Evolutionary conservation across 2,329 filamentous ascomycete species (phyloP).

Genomic region (Colletotrichum shisoi): DNA sequence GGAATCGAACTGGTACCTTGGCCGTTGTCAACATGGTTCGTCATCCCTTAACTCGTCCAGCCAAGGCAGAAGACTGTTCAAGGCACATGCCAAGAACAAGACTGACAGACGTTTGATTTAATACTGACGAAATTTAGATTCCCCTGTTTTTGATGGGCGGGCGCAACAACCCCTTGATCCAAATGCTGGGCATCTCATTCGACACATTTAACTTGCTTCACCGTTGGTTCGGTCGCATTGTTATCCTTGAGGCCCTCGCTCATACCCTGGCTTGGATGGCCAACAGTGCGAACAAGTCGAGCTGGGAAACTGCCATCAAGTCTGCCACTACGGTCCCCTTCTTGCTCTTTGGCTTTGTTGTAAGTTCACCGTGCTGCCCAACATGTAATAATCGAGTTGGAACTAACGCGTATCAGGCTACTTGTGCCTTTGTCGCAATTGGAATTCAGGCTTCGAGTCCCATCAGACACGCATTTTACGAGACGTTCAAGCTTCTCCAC

Average conservation of each 20-base stretch:
- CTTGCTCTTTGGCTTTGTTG: conserved; percentile 70
- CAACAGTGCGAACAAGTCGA: conserved; percentile 51
- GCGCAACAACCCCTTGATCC: conserved; percentile 80
- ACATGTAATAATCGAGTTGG: conserved; percentile 3
- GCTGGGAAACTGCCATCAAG: conserved; percentile 58
- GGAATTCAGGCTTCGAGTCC: conserved; percentile 74
- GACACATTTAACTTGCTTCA: conserved; percentile 85
- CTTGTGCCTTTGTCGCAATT: conserved; percentile 68
- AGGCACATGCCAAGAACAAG: not conserved
- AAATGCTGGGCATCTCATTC: conserved; percentile 75
- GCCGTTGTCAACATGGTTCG: conserved; percentile 76
- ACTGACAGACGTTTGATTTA: conserved; percentile 8
- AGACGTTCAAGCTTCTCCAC: conserved; percentile 77
- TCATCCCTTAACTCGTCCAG: not conserved
- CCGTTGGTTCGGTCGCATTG: conserved; percentile 81
- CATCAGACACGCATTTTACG: conserved; percentile 80
- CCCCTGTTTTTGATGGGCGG: conserved; percentile 78
- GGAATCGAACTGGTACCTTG: conserved; percentile 75
- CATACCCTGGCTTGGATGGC: conserved; percentile 70
- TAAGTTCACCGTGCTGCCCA: conserved; percentile 50
- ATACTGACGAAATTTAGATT: conserved; percentile 48
- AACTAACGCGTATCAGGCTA: conserved; percentile 54
- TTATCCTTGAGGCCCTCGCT: conserved; percentile 71
- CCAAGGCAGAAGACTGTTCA: no score
- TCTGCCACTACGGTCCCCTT: conserved; percentile 53